Conservation (phyloP, 352 stramenopile genomes). For the Pythium folliculosum region DNA sequence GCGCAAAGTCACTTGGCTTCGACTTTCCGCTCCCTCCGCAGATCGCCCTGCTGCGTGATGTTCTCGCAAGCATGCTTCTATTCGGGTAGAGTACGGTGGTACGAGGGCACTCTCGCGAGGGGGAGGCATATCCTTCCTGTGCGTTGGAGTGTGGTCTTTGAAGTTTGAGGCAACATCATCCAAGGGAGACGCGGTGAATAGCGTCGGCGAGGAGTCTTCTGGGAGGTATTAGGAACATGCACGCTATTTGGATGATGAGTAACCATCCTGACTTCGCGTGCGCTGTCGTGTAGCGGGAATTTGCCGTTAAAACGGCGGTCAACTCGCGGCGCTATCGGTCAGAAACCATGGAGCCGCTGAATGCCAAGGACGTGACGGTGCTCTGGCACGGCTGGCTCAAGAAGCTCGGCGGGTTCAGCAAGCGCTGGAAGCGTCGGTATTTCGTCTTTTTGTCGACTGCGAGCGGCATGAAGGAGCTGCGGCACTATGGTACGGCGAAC, state of each 20-base stretch:
- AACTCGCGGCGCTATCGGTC: background rate
- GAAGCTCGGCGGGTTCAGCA: slow-evolving; percentile 83
- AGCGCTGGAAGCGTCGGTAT: slow-evolving; percentile 76
- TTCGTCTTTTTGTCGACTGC: slow-evolving; percentile 75
- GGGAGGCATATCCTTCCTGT: background rate
- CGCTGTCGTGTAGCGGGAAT: background rate
- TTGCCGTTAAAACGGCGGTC: background rate
- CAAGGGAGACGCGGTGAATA: background rate
- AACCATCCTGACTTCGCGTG: background rate
- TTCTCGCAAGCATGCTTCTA: slow-evolving; percentile 15
- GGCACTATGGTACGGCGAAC: slow-evolving; percentile 57
- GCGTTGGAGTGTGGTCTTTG: background rate
- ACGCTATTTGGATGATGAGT: background rate
- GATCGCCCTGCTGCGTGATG: background rate
- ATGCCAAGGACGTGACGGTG: slow-evolving; percentile 57
- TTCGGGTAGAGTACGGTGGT: slow-evolving; percentile 1
- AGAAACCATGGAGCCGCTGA: slow-evolving; percentile 31
- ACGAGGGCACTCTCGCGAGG: background rate
- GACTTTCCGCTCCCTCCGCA: background rate
- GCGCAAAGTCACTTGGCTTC: slow-evolving; percentile 13
- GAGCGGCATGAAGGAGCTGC: slow-evolving; percentile 73
- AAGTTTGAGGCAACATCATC: slow-evolving; percentile 1
- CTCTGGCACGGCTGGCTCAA: slow-evolving; percentile 87
- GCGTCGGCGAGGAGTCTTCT: background rate
- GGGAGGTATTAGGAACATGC: background rate